phyloP scores from a whole-genome alignment of 371 early-diverging fungal genomes.

The Mucor irregularis region DNA sequence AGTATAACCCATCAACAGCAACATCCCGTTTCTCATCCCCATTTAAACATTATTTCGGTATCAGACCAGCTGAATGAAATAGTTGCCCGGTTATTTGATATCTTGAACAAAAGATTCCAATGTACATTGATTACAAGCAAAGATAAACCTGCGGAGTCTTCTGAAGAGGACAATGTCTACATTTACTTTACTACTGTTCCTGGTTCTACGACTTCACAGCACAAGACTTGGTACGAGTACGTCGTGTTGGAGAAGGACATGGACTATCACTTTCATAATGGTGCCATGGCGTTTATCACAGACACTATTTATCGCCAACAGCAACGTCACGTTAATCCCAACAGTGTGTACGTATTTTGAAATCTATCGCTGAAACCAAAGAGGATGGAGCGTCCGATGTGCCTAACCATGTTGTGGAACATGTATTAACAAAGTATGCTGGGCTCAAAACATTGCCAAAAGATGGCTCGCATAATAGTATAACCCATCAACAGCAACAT shows the following conservation, averaged over 20 bases:
- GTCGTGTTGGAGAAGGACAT: not conserved
- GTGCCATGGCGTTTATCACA: not conserved
- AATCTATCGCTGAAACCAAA: conserved; percentile 75
- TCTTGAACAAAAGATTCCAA: not conserved
- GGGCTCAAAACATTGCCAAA: too few relatives aligned
- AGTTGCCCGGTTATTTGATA: not conserved
- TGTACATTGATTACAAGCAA: not conserved
- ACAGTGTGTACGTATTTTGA: conserved; percentile 72
- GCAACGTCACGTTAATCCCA: not conserved
- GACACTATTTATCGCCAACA: not conserved
- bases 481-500: conserved; percentile 14
- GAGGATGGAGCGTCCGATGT: conserved; percentile 78
- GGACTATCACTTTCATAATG: not conserved
- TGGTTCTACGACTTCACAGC: not conserved
- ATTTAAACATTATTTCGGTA: not conserved
- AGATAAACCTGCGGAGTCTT: not conserved
- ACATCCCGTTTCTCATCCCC: not conserved
- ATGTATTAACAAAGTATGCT: conserved; percentile 67
- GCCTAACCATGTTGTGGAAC: conserved; percentile 71
- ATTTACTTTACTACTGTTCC: not conserved
- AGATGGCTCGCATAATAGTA: conserved; percentile 5
- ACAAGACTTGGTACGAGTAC: not conserved
- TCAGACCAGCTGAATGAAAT: not conserved
- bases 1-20: conserved; percentile 15
- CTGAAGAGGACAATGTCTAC: not conserved